These are phyloP conservation scores for Saitozyma sp. DNA, from an alignment of 768 basidiomycete species.

Conservation along the genomic window DNA sequence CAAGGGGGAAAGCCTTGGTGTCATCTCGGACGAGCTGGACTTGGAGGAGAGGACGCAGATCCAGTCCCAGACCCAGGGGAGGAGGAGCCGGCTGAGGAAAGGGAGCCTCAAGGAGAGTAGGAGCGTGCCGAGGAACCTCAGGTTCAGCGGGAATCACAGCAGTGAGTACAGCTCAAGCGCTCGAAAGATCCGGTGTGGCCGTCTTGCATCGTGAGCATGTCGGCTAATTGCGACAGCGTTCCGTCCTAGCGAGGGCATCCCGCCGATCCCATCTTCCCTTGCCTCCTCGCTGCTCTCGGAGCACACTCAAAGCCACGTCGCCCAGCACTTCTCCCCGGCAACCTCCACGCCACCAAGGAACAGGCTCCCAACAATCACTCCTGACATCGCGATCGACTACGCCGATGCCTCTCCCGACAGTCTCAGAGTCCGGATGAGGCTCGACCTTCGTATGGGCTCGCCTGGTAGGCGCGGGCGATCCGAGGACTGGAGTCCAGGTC, in stretches of 20 bases:
- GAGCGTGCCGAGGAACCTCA: constrained; percentile 12
- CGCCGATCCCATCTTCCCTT: not conserved
- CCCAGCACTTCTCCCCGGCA: no score
- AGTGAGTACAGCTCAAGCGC: constrained; percentile 2
- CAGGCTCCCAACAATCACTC: no score
- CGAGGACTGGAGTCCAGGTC: not conserved
- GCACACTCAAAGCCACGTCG: no score
- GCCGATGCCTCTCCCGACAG: not conserved
- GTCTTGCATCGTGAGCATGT: not conserved
- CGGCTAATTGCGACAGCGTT: not conserved
- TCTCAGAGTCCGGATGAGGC: not conserved
- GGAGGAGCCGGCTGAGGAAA: constrained; percentile 9
- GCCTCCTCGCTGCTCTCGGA: no score
- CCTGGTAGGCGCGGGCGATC: not conserved
- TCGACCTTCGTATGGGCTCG: not conserved
- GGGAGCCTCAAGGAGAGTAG: constrained; percentile 12
- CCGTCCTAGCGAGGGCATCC: not conserved
- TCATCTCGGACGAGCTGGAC: not conserved
- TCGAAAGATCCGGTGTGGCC: not conserved
- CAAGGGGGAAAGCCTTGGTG: not conserved
- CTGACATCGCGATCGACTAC: not conserved
- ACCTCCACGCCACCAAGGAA: no score
- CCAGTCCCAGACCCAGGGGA: constrained; percentile 7
- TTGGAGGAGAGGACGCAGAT: constrained; percentile 1
- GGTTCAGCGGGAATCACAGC: constrained; percentile 1